Conservation (phyloP, 2,329 filamentous ascomycete species). For the Phyllosticta ampelicida region DNA sequence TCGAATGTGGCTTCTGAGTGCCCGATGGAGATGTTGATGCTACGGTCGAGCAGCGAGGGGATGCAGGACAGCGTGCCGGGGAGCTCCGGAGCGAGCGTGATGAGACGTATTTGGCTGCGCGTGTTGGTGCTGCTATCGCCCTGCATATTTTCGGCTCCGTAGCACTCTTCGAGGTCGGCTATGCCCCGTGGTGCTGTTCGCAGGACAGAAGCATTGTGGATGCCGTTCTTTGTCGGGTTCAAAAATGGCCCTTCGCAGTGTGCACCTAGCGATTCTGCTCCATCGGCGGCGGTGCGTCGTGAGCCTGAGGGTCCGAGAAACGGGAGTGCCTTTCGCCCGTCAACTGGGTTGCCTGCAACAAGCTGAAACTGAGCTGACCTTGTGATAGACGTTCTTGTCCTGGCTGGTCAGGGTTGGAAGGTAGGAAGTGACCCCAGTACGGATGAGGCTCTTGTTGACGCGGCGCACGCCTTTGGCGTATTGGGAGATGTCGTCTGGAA, state of each 20-base stretch:
- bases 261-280: constrained; percentile 78
- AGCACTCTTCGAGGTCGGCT: constrained; percentile 56
- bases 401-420: constrained; percentile 79
- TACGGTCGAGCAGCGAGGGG: constrained; percentile 50
- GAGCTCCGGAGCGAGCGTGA: constrained; percentile 77
- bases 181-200: constrained; percentile 50
- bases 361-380: constrained; percentile 34
- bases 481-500: constrained; percentile 54
- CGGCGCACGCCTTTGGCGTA: constrained; percentile 64
- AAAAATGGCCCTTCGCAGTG: constrained; percentile 90
- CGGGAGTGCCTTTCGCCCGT: constrained; percentile 47
- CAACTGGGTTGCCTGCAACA: constrained; percentile 2
- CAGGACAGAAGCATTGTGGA: constrained; percentile 68
- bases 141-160: constrained; percentile 58
- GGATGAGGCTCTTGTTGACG: constrained; percentile 60
- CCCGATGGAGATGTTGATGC: constrained; percentile 70
- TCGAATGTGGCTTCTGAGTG: constrained; percentile 85
- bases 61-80: constrained; percentile 60
- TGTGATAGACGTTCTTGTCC: constrained; percentile 68
- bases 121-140: constrained; percentile 16
- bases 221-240: constrained; percentile 70
- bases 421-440: constrained; percentile 80
- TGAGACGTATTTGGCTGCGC: constrained; percentile 53
- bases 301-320: constrained; percentile 63
- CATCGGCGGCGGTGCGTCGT: constrained; percentile 50